Base-by-base conservation (phyloP, 1,139 yeast species). In the Saccharomycopsis crataegensis region DNA sequence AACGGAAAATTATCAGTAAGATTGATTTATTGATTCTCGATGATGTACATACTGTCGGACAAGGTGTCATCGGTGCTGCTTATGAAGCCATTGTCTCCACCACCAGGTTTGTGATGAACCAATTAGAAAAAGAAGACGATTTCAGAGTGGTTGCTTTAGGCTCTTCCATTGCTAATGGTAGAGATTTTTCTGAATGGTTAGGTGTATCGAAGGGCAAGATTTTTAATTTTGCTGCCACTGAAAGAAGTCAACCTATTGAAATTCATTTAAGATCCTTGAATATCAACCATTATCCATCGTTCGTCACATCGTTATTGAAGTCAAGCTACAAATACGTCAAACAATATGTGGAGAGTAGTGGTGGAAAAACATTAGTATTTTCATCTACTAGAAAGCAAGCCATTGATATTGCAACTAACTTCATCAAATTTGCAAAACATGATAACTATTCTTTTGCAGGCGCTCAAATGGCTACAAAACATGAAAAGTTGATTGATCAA, bases 121-220 rank as follows among this genome's bases (percentile, higher is more conserved):
- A 87, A 60, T 65, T 83, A 12, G 83, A 82, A 34, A 70, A 68
- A 1, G 61, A 66, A 6, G 43, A 45, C 8, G 43, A 43, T 8
- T 61, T 81, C 1, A 72, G 98, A 58, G 69, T 89, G 36, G 77
- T 93, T 28, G 91, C 80, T 0, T 68, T 93, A 14, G 75, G 88
- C 1, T 74, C 80, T 1, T 80, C 96, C 0, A 66, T 91, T 41
- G 80, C 94, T 0, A 86, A 85, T 64, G 88, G 86, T 3, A 75
- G 80, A 54, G 96, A 88, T 60, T 67, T 91, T 59, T 94, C 88
- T 1, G 88, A 84, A 57, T 94, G 98, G 96, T 68, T 93, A 40
- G 96, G 94, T 1, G 83, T 86, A 37, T 58, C 67, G 1, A 72
- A 78, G 38, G 74, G 72, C 53, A 74, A 80, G 48, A 74, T 83